Evolutionary conservation across 371 early-diverging fungal species (phyloP).

Genomic region (Lichtheimia hyalospora): DNA sequence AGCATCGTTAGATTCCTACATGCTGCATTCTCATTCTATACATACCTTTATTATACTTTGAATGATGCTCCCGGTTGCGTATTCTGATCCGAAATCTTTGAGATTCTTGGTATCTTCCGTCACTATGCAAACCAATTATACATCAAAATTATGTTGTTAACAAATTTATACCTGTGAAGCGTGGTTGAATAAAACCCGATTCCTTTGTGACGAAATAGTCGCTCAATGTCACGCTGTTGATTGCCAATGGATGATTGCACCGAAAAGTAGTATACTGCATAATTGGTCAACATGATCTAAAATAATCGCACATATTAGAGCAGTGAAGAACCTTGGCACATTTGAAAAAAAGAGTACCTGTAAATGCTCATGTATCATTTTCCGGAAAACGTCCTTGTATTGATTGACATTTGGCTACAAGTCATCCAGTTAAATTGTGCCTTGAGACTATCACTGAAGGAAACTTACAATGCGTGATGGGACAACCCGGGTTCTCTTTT

Average conservation of each 20-base stretch:
- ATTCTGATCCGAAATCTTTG: conserved; percentile 27
- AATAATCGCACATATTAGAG: background rate
- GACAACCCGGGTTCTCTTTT: conserved; percentile 11
- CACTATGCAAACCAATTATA: background rate
- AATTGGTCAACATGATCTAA: conserved; percentile 38
- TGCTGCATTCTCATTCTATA: background rate
- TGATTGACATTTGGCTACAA: conserved; percentile 30
- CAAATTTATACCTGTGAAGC: conserved; percentile 14
- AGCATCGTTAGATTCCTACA: background rate
- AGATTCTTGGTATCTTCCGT: conserved; percentile 2
- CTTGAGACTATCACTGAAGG: conserved; percentile 3
- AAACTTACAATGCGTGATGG: conserved; percentile 22
- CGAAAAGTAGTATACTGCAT: conserved; percentile 29
- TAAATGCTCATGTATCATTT: conserved; percentile 55
- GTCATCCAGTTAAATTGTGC: too few relatives aligned
- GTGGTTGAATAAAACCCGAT: conserved; percentile 33
- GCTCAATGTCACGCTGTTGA: conserved; percentile 24
- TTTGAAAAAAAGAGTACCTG: conserved; percentile 26
- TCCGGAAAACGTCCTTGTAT: conserved; percentile 50
- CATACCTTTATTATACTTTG: conserved; percentile 49
- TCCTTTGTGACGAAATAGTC: conserved; percentile 35
- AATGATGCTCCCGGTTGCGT: conserved; percentile 46
- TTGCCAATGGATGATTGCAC: conserved; percentile 24
- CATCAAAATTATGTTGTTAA: background rate
- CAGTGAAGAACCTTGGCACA: too few relatives aligned